phyloP scores from a whole-genome alignment of 192 early-diverging fungal species.

The Haplosporangium gracile region DNA sequence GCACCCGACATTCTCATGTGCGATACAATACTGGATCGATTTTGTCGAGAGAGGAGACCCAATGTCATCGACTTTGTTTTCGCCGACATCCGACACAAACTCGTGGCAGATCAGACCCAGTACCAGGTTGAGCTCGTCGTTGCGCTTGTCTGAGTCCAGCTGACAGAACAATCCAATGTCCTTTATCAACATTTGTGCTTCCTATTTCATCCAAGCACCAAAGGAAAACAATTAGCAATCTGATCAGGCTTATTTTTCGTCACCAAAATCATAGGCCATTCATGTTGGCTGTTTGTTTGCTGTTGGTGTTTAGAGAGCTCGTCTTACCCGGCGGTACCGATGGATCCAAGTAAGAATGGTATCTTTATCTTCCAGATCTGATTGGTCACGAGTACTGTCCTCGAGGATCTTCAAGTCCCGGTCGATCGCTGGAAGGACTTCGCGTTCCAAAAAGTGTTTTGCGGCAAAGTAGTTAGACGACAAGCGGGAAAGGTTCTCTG shows the following conservation, averaged over 20 bases:
- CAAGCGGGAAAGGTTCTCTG: constrained; percentile 73
- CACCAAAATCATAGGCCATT: not conserved
- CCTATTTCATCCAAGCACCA: not conserved
- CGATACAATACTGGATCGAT: constrained; percentile 61
- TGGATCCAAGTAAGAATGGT: constrained; percentile 60
- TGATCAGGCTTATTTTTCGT: not conserved
- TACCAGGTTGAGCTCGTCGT: constrained; percentile 67
- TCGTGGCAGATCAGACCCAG: constrained; percentile 57
- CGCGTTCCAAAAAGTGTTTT: constrained; percentile 69
- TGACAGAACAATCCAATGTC: constrained; percentile 62
- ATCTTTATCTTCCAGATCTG: constrained; percentile 35
- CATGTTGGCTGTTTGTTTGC: not conserved
- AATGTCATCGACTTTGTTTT: constrained; percentile 31
- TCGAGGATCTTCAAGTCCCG: constrained; percentile 62
- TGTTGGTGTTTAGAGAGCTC: not conserved
- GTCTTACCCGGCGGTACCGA: constrained; percentile 44
- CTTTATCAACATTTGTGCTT: constrained; percentile 35
- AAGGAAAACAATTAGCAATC: not conserved
- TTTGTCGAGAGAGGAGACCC: constrained; percentile 68
- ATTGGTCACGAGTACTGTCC: constrained; percentile 25
- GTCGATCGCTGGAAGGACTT: constrained; percentile 67
- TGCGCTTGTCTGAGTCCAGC: constrained; percentile 65
- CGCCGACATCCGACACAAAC: constrained; percentile 43
- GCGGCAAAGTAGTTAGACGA: constrained; percentile 74
- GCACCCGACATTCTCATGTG: constrained; percentile 63